Conservation (phyloP, 306 rosid genomes). For the Prinsepia uniflora region DNA sequence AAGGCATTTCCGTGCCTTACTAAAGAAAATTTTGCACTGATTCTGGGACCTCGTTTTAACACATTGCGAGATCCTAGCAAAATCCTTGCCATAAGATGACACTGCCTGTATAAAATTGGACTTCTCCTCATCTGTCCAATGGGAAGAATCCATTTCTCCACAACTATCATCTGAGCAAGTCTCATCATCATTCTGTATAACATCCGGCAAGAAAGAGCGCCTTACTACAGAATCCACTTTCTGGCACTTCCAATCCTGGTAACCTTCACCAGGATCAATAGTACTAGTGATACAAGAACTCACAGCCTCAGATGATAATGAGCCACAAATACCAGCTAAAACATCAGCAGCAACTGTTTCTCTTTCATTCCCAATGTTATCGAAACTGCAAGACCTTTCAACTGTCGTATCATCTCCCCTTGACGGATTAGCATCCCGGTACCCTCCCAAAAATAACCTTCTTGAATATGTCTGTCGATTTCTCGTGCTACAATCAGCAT, state of each 20-base stretch:
- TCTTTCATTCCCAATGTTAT: conserved; percentile 57
- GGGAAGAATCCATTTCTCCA: conserved; percentile 73
- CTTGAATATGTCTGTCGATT: conserved; percentile 38
- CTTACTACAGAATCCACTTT: conserved; percentile 38
- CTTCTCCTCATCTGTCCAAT: conserved; percentile 91
- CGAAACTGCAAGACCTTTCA: conserved; percentile 51
- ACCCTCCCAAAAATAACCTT: conserved; percentile 45
- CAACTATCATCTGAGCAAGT: conserved; percentile 94
- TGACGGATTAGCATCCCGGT: conserved; percentile 34
- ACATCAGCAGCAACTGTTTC: conserved; percentile 92
- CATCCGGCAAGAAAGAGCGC: conserved; percentile 40
- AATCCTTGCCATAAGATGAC: conserved; percentile 77
- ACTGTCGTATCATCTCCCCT: conserved; percentile 31
- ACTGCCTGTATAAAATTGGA: conserved; percentile 76
- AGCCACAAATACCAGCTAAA: conserved; percentile 83
- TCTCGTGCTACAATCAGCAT: conserved; percentile 43
- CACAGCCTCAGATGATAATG: conserved; percentile 80
- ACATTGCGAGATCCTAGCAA: conserved; percentile 55
- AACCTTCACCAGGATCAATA: conserved; percentile 54
- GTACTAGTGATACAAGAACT: conserved; percentile 79
- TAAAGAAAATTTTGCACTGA: conserved; percentile 89
- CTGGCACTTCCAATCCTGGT: conserved; percentile 45
- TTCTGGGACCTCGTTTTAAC: conserved; percentile 70
- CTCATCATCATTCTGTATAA: conserved; percentile 54
- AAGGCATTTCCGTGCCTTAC: conserved; percentile 88